Evolutionary conservation across 257 asterid species (phyloP).

Genomic region (Plectranthus barbatus): DNA sequence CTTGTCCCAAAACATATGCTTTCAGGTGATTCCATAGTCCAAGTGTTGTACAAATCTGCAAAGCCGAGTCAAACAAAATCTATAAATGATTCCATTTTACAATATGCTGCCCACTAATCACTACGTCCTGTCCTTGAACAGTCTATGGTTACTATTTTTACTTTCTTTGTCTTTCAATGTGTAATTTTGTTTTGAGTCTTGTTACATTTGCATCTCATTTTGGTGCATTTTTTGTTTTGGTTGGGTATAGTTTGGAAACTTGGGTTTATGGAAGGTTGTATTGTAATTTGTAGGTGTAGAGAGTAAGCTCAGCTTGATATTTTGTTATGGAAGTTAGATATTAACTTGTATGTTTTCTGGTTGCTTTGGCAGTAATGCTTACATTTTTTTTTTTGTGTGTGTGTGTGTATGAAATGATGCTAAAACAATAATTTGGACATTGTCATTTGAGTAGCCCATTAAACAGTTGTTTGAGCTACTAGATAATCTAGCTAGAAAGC

Average conservation of each 20-base stretch:
- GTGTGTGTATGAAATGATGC: not conserved
- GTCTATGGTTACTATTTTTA: not conserved
- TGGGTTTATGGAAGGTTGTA: not conserved
- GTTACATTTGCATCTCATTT: not conserved
- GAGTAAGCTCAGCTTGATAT: not conserved
- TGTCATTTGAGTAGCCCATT: not conserved
- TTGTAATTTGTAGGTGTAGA: not conserved
- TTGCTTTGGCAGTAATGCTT: not conserved
- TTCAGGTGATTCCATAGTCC: conserved; percentile 44
- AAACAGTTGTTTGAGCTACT: not conserved
- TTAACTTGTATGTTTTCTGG: not conserved
- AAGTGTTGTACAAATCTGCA: not conserved
- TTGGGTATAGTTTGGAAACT: not conserved
- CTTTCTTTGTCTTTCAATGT: not conserved
- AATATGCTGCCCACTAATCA: not conserved
- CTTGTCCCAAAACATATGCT: conserved; percentile 66
- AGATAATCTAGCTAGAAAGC: not conserved
- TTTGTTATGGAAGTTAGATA: not conserved
- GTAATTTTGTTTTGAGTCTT: not conserved
- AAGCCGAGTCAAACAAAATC: not conserved
- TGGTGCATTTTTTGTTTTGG: not conserved
- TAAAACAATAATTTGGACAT: not conserved
- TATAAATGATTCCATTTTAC: not conserved
- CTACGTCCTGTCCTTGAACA: not conserved
- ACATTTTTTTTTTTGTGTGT: not conserved